phyloP scores from a whole-genome alignment of 352 stramenopile species.

The Phytophthora colocasiae region DNA sequence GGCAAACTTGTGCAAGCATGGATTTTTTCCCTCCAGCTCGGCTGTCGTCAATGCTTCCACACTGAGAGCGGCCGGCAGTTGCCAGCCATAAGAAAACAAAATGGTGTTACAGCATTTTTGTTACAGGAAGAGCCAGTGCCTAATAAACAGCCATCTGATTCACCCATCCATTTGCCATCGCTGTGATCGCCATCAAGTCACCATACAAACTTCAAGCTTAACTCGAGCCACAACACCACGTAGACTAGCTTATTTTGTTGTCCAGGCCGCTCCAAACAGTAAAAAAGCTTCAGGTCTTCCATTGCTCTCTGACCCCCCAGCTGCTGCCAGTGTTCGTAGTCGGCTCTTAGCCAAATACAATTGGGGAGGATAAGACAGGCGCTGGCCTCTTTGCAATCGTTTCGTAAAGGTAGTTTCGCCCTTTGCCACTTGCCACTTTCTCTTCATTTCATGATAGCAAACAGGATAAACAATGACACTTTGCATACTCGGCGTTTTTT shows the following conservation, averaged over 20 bases:
- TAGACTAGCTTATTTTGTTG: constrained; percentile 15
- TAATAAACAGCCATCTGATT: constrained; percentile 5
- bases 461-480: constrained; percentile 6
- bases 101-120: background rate
- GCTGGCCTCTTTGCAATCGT: constrained; percentile 28
- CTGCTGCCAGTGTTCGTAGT: constrained; percentile 11
- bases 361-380: constrained; percentile 34
- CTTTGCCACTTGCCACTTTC: background rate
- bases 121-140: background rate
- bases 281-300: constrained; percentile 20
- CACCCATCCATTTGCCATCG: constrained; percentile 9
- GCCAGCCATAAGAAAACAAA: constrained; percentile 5
- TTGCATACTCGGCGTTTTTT: background rate
- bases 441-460: constrained; percentile 20
- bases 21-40: constrained; percentile 11
- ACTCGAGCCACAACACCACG: constrained; percentile 8
- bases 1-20: constrained; percentile 1
- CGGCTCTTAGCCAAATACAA: background rate
- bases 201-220: constrained; percentile 14
- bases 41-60: constrained; percentile 2
- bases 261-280: constrained; percentile 20
- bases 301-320: too few relatives aligned
- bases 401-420: constrained; percentile 23
- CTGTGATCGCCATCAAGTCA: background rate
- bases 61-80: constrained; percentile 2